These are phyloP conservation scores for Prototheca wickerhamii DNA, from an alignment of 163 green algal genomes.

Conservation along the genomic window DNA sequence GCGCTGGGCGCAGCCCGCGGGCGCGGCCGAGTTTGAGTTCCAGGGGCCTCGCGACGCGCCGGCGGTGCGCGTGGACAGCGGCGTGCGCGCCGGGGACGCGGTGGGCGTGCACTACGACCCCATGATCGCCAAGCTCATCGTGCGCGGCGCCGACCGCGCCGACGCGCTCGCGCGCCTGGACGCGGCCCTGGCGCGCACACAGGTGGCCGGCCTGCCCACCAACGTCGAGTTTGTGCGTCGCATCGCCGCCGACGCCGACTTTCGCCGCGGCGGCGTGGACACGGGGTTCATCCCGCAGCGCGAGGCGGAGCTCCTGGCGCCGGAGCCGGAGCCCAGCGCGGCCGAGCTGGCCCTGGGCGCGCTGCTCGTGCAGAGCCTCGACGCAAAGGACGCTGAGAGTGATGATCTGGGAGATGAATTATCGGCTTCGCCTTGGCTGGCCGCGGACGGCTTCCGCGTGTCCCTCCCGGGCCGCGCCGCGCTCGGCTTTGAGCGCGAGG, in stretches of 20 bases:
- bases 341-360: too few species aligned
- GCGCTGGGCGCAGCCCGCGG: conserved; percentile 45
- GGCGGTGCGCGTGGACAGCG: conserved; percentile 28
- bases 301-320: too few species aligned
- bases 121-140: conserved; percentile 83
- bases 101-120: conserved; percentile 81
- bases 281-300: too few species aligned
- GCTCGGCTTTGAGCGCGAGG: too few species aligned
- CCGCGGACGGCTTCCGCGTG: too few species aligned
- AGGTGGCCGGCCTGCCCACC: conserved; percentile 65
- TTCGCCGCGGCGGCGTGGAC: conserved; percentile 9
- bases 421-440: too few species aligned
- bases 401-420: too few species aligned
- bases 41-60: too few species aligned
- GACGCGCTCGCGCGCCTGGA: conserved; percentile 29
- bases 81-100: conserved; percentile 32
- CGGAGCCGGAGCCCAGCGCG: too few species aligned
- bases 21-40: conserved; percentile 3
- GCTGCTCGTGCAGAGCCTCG: too few species aligned
- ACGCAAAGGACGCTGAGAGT: too few species aligned
- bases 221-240: conserved; percentile 47
- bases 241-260: conserved; percentile 14
- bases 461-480: too few species aligned
- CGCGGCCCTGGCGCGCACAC: conserved; percentile 24
- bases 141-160: conserved; percentile 22